A percentile compares a stretch with the other conserved stretches of the same genome.
These are phyloP conservation scores for Dipteronia sinensis DNA, from an alignment of 345 rosid genomes.

Conservation along the genomic window DNA sequence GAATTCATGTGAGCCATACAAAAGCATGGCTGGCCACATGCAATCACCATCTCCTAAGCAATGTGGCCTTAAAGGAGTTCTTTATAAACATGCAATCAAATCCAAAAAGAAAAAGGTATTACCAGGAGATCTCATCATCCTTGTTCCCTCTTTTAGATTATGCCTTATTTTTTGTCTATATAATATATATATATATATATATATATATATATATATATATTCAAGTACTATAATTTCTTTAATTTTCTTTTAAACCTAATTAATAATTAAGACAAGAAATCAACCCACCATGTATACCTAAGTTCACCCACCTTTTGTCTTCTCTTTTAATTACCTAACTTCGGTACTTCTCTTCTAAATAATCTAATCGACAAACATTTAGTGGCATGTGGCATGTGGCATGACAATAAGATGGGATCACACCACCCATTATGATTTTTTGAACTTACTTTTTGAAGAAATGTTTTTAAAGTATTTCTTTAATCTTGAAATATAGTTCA, in stretches of 20 bases:
- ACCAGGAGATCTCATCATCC: conserved; percentile 35
- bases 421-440: background rate
- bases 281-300: background rate
- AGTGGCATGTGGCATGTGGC: background rate
- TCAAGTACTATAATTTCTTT: background rate
- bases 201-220: background rate
- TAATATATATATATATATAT: background rate
- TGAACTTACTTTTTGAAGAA: background rate
- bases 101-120: conserved; percentile 24
- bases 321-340: background rate
- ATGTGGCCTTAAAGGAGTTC: background rate
- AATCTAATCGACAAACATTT: background rate
- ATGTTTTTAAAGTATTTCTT: too few relatives aligned
- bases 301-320: conserved; percentile 12
- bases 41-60: conserved; percentile 12
- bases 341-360: background rate
- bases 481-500: too few relatives aligned
- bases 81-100: conserved; percentile 24
- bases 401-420: background rate
- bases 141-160: conserved; percentile 17
- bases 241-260: conserved; percentile 1
- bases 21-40: conserved; percentile 36
- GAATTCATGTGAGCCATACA: conserved; percentile 15
- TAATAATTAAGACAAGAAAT: background rate
- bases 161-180: background rate